These are phyloP conservation scores for Trichoderma asperelloides DNA, from an alignment of 495 filamentous ascomycete genomes.

Conservation along the genomic window DNA sequence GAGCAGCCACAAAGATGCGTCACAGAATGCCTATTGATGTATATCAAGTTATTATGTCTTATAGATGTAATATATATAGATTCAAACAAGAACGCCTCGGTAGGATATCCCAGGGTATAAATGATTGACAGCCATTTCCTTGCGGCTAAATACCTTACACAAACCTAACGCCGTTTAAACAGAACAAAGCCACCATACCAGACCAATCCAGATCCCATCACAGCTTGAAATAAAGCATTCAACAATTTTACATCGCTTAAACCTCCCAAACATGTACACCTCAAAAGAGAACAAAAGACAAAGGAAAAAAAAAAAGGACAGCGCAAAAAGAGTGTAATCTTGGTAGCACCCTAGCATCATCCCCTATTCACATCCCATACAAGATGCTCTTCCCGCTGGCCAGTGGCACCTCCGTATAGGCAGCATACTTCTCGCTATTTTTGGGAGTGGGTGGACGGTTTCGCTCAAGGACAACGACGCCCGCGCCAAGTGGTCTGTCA, in stretches of 20 bases:
- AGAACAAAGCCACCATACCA: neutral
- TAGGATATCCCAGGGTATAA: neutral
- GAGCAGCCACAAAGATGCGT: no score
- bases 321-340: neutral
- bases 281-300: neutral
- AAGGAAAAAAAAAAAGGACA: neutral
- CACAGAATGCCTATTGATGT: no score
- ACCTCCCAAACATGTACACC: neutral
- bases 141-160: neutral
- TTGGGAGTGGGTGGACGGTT: neutral
- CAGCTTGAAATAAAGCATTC: neutral
- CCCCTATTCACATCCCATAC: constrained; percentile 4
- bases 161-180: neutral
- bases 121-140: neutral
- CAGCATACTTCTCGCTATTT: neutral
- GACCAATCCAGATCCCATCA: neutral
- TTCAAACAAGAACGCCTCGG: neutral
- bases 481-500: constrained; percentile 11
- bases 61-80: neutral
- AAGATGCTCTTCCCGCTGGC: constrained; percentile 12
- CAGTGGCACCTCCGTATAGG: constrained; percentile 7
- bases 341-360: neutral
- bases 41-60: no score
- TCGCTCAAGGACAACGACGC: neutral
- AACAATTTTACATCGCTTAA: neutral